Percentiles rank a stretch among this genome's conserved stretches.
These are phyloP conservation scores for Pichia manshurica DNA, from an alignment of 805 yeast genomes.

Conservation along the genomic window DNA sequence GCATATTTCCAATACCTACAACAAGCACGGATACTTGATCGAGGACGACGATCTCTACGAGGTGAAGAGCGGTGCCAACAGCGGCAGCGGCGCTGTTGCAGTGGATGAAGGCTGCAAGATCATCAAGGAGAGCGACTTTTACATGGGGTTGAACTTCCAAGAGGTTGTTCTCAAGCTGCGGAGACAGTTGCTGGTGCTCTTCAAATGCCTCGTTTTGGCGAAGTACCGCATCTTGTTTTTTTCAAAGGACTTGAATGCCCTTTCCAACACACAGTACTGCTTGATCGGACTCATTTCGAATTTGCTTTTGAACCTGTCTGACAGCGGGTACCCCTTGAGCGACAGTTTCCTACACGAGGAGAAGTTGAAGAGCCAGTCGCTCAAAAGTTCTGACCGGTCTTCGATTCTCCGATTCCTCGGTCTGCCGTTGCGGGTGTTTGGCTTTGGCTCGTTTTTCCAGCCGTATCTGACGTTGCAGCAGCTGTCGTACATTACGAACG, in stretches of 20 bases:
- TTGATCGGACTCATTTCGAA: slow-evolving; percentile 80
- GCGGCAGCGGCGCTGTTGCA: background rate
- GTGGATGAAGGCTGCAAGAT: slow-evolving; percentile 17
- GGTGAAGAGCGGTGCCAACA: background rate
- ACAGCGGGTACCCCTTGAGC: slow-evolving; percentile 73
- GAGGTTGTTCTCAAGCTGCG: slow-evolving; percentile 56
- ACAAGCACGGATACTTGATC: slow-evolving; percentile 22
- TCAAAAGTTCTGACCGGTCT: slow-evolving; percentile 71
- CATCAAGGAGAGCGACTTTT: slow-evolving; percentile 52
- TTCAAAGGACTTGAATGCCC: slow-evolving; percentile 70
- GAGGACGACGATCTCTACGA: slow-evolving; percentile 31
- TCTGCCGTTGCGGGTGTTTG: slow-evolving; percentile 79
- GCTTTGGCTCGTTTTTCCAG: slow-evolving; percentile 79
- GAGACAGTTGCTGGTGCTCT: slow-evolving; percentile 52
- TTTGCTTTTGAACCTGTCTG: slow-evolving; percentile 62
- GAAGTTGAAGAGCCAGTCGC: slow-evolving; percentile 54
- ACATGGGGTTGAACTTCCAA: slow-evolving; percentile 69
- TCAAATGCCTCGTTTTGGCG: slow-evolving; percentile 65
- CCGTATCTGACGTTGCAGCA: slow-evolving; percentile 96
- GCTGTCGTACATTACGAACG: slow-evolving; percentile 59
- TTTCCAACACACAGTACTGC: slow-evolving; percentile 80
- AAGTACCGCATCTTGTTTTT: slow-evolving; percentile 73
- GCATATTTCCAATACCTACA: slow-evolving; percentile 47
- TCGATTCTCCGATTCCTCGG: slow-evolving; percentile 80
- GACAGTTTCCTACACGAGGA: slow-evolving; percentile 41